Percentiles rank a stretch among this genome's conserved stretches.
phyloP scores from a whole-genome alignment of 495 filamentous ascomycete genomes.

The Apiosordaria backusii region DNA sequence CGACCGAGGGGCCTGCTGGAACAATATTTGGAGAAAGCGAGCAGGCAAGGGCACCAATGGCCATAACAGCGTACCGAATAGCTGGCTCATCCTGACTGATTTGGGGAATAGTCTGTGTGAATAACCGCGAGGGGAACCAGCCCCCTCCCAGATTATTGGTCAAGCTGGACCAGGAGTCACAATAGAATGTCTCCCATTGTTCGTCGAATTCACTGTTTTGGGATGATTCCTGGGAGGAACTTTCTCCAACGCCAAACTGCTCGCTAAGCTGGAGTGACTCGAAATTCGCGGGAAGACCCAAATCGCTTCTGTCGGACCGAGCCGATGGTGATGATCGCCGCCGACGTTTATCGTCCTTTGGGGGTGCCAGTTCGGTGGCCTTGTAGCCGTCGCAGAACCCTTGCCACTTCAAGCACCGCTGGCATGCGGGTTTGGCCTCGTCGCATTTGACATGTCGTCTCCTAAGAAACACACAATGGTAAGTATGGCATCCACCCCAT shows the following conservation, averaged over 20 bases:
- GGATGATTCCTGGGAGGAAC: background rate
- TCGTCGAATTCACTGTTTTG: background rate
- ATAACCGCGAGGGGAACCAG: slow-evolving; percentile 24
- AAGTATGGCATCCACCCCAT: background rate
- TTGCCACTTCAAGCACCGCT: slow-evolving; percentile 31
- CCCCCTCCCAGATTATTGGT: slow-evolving; percentile 20
- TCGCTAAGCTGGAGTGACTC: background rate
- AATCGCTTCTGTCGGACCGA: slow-evolving; percentile 7
- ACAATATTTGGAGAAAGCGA: slow-evolving; percentile 9
- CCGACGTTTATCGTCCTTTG: background rate
- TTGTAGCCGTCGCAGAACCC: slow-evolving; percentile 29
- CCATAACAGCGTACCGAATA: slow-evolving; percentile 28
- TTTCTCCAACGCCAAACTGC: background rate
- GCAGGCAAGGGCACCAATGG: slow-evolving; percentile 25
- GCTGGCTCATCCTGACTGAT: slow-evolving; percentile 20
- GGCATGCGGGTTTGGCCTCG: slow-evolving; percentile 47
- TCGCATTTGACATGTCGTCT: slow-evolving; percentile 56
- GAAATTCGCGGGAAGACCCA: background rate
- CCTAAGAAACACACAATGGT: slow-evolving; percentile 11
- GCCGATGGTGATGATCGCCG: slow-evolving; percentile 4
- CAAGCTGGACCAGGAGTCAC: slow-evolving; percentile 22
- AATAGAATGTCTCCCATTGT: slow-evolving; percentile 12
- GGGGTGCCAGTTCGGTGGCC: background rate
- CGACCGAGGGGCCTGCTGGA: background rate
- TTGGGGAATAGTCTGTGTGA: slow-evolving; percentile 22